Conservation (phyloP, 2,329 filamentous ascomycete species). For the Botrytis paeoniae region DNA sequence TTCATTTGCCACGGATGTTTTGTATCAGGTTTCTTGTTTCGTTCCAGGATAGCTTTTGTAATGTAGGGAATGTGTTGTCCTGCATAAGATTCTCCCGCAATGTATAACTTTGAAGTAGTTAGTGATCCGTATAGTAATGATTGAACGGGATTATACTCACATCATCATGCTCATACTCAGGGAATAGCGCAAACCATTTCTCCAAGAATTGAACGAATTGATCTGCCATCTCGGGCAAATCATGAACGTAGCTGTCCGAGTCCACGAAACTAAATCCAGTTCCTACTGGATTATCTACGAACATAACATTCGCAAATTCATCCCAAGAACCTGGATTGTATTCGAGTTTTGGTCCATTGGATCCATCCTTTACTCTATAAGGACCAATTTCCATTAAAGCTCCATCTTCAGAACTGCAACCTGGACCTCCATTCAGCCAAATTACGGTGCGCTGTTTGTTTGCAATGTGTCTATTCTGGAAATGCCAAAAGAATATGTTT, state of each 20-base stretch:
- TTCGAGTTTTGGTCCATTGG: conserved; percentile 52
- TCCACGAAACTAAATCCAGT: conserved; percentile 96
- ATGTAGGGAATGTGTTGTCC: conserved; percentile 98
- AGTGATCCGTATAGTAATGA: conserved; percentile 22
- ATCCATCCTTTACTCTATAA: conserved; percentile 75
- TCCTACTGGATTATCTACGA: conserved; percentile 95
- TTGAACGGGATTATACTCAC: conserved; percentile 53
- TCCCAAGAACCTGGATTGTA: conserved; percentile 97
- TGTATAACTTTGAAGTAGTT: conserved; percentile 65
- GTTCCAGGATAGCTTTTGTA: conserved; percentile 81
- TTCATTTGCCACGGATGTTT: conserved; percentile 69
- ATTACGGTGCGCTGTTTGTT: conserved; percentile 87
- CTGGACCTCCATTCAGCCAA: conserved; percentile 96
- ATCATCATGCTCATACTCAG: conserved; percentile 87
- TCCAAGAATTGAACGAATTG: conserved; percentile 88
- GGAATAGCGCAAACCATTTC: conserved; percentile 87
- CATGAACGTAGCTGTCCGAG: conserved; percentile 79
- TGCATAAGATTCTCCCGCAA: conserved; percentile 94
- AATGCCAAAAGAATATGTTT: conserved; percentile 99
- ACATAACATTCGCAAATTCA: conserved; percentile 94
- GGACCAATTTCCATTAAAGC: conserved; percentile 87
- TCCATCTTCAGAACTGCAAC: conserved; percentile 96
- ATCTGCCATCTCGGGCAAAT: conserved; percentile 82
- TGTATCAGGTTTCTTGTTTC: conserved; percentile 63
- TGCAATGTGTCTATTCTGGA: conserved; percentile 91